Evolutionary conservation across 768 basidiomycete species (phyloP), one percentile per base, ranked within the genome.

Genomic region (Lactifluus piperatus): DNA sequence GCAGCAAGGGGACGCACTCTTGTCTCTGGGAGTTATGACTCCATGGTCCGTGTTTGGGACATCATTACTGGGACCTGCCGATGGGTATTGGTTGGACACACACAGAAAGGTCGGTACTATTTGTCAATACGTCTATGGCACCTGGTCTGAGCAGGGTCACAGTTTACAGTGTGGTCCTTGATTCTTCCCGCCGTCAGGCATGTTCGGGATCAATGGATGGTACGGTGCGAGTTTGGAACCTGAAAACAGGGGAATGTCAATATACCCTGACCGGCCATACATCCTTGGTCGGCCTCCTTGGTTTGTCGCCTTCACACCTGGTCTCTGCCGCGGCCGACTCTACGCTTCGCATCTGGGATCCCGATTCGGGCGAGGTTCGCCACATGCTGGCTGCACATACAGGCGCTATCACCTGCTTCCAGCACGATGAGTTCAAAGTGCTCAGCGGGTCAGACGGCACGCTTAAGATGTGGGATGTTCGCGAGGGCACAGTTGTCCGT

Each of bases 391-490:
- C 86, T 4, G 92, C 91, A 1, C 95, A 98, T 70, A 88, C 88
- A 6, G 95, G 94, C 22, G 94, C 95, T n/a, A 98, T 99, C 65
- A 98, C 97, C 18, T 99, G 95, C 74, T 97, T 98, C 79, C 93
- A 95, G 71, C 94, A 97, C 65, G 95, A 98, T 70, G 94, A 98
- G 70, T 92, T 91, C 77, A 97, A 97, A 70, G 91, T 98, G 46
- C 79, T 99, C 29, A 91, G 88, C 67, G 95, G 95, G 13, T 91
- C 88, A 14, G 97, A 98, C 65, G 97, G 97, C 16, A 92, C 90
- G 58, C 78, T 99, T 66, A 97, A 97, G 78, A 90, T 98, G 85
- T 99, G 97, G 97, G 90, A 97, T 70, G 79, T 95, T 60, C 76
- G 85, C 37, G 90, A 94, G 56, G 97, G 95, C 22, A 79, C 80